phyloP scores from a whole-genome alignment of 768 basidiomycete genomes.

The Suillus lakei region DNA sequence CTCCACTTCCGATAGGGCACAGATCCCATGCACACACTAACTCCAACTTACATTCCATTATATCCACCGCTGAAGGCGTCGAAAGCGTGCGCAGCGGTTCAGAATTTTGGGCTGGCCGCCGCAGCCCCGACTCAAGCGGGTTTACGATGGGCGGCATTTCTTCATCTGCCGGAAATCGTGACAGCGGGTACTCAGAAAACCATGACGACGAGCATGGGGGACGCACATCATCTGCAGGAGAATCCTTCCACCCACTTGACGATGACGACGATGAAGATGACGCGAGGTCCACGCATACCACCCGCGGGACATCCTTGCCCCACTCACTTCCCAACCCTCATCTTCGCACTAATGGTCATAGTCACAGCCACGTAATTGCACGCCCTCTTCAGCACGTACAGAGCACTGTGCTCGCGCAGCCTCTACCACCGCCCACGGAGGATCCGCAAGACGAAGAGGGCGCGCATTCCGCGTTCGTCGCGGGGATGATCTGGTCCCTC shows the following conservation, averaged over 20 bases:
- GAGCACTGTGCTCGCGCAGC: background rate
- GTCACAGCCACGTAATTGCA: background rate
- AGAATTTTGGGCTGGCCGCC: constrained; percentile 71
- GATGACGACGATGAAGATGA: constrained; percentile 28
- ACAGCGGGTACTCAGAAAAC: constrained; percentile 20
- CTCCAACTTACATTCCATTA: constrained; percentile 19
- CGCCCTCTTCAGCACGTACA: background rate
- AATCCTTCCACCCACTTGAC: constrained; percentile 39
- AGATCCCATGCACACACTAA: constrained; percentile 23
- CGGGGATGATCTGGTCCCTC: constrained; percentile 85
- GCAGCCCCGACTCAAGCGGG: constrained; percentile 12
- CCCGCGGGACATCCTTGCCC: constrained; percentile 6
- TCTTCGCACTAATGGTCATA: background rate
- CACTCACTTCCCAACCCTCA: constrained; percentile 20
- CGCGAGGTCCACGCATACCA: constrained; percentile 24
- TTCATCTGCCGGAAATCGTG: constrained; percentile 17
- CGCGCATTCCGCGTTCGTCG: constrained; percentile 82
- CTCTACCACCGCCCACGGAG: constrained; percentile 34
- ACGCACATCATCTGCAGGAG: constrained; percentile 19
- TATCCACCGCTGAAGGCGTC: constrained; percentile 31
- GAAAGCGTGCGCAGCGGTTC: constrained; percentile 68
- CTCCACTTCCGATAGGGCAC: constrained; percentile 23
- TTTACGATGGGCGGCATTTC: background rate
- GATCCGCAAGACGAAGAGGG: constrained; percentile 72
- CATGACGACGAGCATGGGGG: background rate